phyloP scores from a whole-genome alignment of 768 basidiomycete genomes.

The Mycena chlorophos region DNA sequence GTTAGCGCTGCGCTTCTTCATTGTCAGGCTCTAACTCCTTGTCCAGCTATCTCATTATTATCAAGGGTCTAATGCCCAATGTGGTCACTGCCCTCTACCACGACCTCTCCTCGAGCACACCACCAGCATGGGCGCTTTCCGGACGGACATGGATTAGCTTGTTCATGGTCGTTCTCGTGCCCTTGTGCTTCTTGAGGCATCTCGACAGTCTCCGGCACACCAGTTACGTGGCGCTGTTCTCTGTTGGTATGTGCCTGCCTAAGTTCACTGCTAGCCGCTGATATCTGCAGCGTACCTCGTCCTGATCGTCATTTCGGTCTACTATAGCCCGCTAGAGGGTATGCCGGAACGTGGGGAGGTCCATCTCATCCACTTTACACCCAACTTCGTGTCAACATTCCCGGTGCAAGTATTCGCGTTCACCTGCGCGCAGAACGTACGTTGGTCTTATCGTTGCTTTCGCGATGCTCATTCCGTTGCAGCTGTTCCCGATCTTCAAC shows the following conservation, averaged over 20 bases:
- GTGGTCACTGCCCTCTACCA: conserved; percentile 84
- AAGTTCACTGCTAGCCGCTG: conserved; percentile 2
- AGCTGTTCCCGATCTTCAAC: conserved; percentile 88
- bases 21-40: not conserved
- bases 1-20: conserved; percentile 32
- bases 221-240: conserved; percentile 87
- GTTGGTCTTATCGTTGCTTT: not conserved
- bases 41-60: conserved; percentile 81
- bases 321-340: conserved; percentile 71
- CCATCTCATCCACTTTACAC: conserved; percentile 69
- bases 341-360: conserved; percentile 67
- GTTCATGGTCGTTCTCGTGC: conserved; percentile 74
- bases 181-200: conserved; percentile 79
- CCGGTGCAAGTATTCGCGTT: conserved; percentile 94
- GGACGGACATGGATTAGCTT: conserved; percentile 83
- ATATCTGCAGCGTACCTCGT: conserved; percentile 65
- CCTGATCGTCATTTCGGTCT: conserved; percentile 75
- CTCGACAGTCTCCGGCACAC: conserved; percentile 88
- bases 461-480: not conserved
- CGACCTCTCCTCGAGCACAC: conserved; percentile 66
- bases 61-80: conserved; percentile 91
- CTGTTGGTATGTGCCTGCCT: conserved; percentile 65
- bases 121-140: conserved; percentile 74
- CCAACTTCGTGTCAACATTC: conserved; percentile 79
- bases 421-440: conserved; percentile 82